Base-by-base conservation (phyloP, 176 grass and related monocot genomes). In the Cenchrus americanus region DNA sequence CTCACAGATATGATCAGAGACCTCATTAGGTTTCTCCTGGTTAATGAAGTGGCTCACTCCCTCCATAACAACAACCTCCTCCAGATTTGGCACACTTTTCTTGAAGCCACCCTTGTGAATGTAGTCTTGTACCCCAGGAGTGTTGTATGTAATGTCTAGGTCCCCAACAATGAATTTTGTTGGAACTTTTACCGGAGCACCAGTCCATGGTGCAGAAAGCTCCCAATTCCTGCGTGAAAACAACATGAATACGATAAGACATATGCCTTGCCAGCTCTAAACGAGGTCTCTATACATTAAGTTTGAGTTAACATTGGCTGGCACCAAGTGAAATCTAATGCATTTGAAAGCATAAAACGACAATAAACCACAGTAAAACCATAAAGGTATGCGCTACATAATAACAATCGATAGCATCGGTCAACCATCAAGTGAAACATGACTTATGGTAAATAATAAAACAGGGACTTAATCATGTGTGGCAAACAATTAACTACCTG, bases 91-190 rank as follows among this genome's bases (percentile, higher is more conserved):
- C 54, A 97, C 91, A 9, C 54, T 48, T 74, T 71, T 84, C 17
- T 83, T 93, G 14, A 97, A 88, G 17, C 87, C 87, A 44, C 94
- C 94, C 55, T 94, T 91, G 64, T 94, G 84, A 58, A 94, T 91
- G 81, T 90, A 91, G 43, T 91, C 82, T 42, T 84, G 83, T 17
- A 91, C 84, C 0, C 91, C 94, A 0, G 89, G 91, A 0, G 50
- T 64, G 81, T 91, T 83, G 63, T 93, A 93, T 8, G 86, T 89
- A 58, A 90, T 5, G 79, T 94, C 94, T 12, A 93, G 78, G 71
- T 94, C 91, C 60, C 94, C 94, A 62, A 97, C 85, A 10, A 94
- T 94, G 64, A 94, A 97, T 62, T 97, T 97, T 21, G 90, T 82
- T 1, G 87, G 87, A 21, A 90, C 86, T 80, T 88, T 89, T 84